Percentiles rank a stretch among this genome's conserved stretches.
Evolutionary conservation across 495 filamentous ascomycete species (phyloP).

Genomic region (Aspergillus heteromorphus): DNA sequence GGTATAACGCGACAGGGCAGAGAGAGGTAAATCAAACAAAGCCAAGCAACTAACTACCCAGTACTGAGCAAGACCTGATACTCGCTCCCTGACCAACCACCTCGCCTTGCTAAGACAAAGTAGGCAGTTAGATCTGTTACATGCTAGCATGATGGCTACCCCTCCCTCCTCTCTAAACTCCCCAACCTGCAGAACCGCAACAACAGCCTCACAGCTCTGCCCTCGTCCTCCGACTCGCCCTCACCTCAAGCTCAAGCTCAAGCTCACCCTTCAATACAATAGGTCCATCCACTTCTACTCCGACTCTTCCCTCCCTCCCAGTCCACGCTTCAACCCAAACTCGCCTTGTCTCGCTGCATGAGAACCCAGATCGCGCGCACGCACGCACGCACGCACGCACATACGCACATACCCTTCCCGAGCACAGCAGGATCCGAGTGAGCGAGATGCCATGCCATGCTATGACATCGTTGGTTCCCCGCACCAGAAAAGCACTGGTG

Average conservation of each 20-base stretch:
- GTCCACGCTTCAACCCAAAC: conserved; percentile 8
- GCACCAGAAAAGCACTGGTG: conserved; percentile 12
- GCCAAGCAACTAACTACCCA: too few relatives aligned
- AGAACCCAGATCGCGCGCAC: conserved; percentile 8
- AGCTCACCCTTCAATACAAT: background rate
- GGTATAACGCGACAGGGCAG: too few relatives aligned
- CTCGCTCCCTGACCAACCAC: too few relatives aligned
- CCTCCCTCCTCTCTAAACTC: background rate
- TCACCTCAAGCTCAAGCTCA: background rate
- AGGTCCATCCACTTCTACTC: too few relatives aligned
- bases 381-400: too few relatives aligned
- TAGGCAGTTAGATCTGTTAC: too few relatives aligned
- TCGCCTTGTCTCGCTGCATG: conserved; percentile 15
- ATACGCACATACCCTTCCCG: background rate
- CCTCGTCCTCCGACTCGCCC: too few relatives aligned
- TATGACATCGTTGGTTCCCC: conserved; percentile 1
- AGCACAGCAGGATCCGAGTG: background rate
- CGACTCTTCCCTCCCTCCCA: too few relatives aligned
- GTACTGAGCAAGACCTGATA: too few relatives aligned
- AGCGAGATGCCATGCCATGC: conserved; percentile 6
- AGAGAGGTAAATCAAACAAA: too few relatives aligned
- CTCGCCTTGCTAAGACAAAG: too few relatives aligned
- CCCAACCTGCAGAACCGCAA: background rate
- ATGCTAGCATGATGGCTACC: too few relatives aligned
- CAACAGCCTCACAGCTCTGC: conserved; percentile 3